Conservation (phyloP, 2,329 filamentous ascomycete genomes). For the Pseudogymnoascus sp. region DNA sequence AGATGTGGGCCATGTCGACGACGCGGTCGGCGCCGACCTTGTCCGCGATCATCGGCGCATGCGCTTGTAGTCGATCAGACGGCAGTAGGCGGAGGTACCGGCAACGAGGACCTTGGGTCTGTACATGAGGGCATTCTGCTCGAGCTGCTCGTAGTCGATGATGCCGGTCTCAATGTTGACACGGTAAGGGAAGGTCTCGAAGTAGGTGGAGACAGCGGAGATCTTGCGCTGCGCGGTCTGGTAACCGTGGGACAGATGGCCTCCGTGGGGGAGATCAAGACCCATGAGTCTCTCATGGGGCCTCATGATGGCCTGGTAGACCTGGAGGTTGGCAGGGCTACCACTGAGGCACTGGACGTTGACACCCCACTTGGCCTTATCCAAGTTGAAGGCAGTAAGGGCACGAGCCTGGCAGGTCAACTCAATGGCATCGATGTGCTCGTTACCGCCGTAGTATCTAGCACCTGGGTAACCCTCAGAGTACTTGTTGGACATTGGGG, state of each 20-base stretch:
- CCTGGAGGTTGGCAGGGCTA: slow-evolving; percentile 93
- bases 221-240: slow-evolving; percentile 96
- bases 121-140: slow-evolving; percentile 86
- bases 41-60: slow-evolving; percentile 96
- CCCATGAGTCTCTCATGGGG: slow-evolving; percentile 96
- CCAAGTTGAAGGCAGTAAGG: slow-evolving; percentile 81
- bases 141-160: slow-evolving; percentile 92
- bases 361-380: slow-evolving; percentile 90
- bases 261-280: slow-evolving; percentile 90
- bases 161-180: slow-evolving; percentile 84
- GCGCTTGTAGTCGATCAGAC: slow-evolving; percentile 90
- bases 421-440: slow-evolving; percentile 97
- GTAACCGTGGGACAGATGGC: slow-evolving; percentile 95
- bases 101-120: slow-evolving; percentile 94
- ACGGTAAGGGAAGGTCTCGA: slow-evolving; percentile 96
- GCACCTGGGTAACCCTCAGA: slow-evolving; percentile 97
- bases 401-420: slow-evolving; percentile 90
- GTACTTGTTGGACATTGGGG: slow-evolving; percentile 98
- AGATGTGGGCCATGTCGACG: slow-evolving; percentile 98
- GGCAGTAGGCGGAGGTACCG: slow-evolving; percentile 96
- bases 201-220: slow-evolving; percentile 96
- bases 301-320: slow-evolving; percentile 95
- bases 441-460: slow-evolving; percentile 98
- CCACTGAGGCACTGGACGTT: slow-evolving; percentile 94
- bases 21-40: slow-evolving; percentile 90